These are phyloP conservation scores for Colletotrichum sp. DNA, from an alignment of 2,329 filamentous ascomycete genomes.

Conservation along the genomic window DNA sequence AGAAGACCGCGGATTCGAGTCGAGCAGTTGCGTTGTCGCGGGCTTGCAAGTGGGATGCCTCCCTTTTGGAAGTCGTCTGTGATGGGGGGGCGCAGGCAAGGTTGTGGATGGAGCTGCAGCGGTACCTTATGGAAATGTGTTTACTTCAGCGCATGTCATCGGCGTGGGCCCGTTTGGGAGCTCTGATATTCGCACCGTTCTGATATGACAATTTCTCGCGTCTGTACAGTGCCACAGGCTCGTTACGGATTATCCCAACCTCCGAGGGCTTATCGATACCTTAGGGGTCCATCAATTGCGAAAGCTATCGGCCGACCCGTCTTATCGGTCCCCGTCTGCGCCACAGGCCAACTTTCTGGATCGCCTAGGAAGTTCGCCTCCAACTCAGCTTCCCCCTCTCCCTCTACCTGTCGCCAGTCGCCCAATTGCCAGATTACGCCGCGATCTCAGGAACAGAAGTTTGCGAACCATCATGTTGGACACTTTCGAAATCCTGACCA, in stretches of 20 bases:
- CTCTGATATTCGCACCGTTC: neutral
- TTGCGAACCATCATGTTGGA: slow-evolving; percentile 77
- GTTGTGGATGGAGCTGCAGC: slow-evolving; percentile 1
- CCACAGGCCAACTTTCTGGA: slow-evolving; percentile 20
- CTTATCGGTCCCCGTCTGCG: slow-evolving; percentile 15
- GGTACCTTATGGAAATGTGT: slow-evolving; percentile 30
- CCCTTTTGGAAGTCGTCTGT: slow-evolving; percentile 15
- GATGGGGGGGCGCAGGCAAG: slow-evolving; percentile 6
- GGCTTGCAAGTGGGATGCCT: slow-evolving; percentile 5
- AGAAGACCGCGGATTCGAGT: neutral
- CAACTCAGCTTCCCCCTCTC: neutral
- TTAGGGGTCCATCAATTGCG: neutral
- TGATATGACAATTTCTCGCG: accelerated
- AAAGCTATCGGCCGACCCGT: neutral
- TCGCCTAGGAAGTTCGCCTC: slow-evolving; percentile 9
- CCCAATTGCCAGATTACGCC: neutral
- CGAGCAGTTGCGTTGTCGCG: neutral
- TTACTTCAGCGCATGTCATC: slow-evolving; percentile 25
- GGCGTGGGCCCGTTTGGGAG: neutral
- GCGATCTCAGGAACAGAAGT: neutral
- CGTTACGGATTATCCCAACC: neutral
- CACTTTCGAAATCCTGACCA: slow-evolving; percentile 94
- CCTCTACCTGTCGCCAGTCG: neutral
- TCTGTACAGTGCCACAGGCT: neutral
- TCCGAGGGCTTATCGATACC: slow-evolving; percentile 12